These are phyloP conservation scores for Funneliformis geosporum DNA, from an alignment of 192 early-diverging fungal genomes.

Conservation along the genomic window DNA sequence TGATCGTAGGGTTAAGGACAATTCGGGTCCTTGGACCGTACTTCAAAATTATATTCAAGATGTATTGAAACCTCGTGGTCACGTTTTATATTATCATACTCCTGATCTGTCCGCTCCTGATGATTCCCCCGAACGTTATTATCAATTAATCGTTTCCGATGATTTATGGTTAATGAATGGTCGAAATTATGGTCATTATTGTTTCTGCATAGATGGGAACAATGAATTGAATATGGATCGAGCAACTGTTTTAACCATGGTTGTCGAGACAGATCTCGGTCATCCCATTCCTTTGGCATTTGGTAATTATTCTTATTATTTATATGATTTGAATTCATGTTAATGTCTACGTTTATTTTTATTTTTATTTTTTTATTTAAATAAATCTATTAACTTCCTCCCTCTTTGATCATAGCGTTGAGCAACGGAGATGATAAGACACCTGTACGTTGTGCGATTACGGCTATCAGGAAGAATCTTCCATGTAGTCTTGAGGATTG, in stretches of 20 bases:
- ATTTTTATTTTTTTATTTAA: background rate
- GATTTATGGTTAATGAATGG: conserved; percentile 16
- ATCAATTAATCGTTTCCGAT: conserved; percentile 18
- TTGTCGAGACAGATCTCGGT: conserved; percentile 1
- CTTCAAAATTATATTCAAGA: conserved; percentile 22
- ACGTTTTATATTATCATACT: conserved; percentile 12
- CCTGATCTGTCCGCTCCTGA: conserved; percentile 4
- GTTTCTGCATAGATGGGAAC: conserved; percentile 17
- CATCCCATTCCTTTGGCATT: conserved; percentile 8
- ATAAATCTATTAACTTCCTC: background rate
- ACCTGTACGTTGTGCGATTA: background rate
- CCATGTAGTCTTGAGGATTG: background rate
- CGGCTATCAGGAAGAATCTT: background rate
- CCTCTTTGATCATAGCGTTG: background rate
- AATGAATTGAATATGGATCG: conserved; percentile 20
- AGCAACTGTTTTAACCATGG: conserved; percentile 12
- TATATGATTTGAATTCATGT: too few species aligned
- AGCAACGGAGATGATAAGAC: conserved; percentile 19
- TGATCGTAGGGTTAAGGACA: conserved; percentile 16
- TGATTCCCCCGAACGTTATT: conserved; percentile 15
- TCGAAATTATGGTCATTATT: conserved; percentile 8
- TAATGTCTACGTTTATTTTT: too few species aligned
- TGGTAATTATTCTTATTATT: background rate
- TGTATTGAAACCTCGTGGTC: conserved; percentile 21
- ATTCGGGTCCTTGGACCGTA: conserved; percentile 8